A percentile compares a stretch with the other conserved stretches of the same genome.
These are phyloP conservation scores for Luffa acutangula DNA, from an alignment of 306 rosid genomes.

Conservation along the genomic window DNA sequence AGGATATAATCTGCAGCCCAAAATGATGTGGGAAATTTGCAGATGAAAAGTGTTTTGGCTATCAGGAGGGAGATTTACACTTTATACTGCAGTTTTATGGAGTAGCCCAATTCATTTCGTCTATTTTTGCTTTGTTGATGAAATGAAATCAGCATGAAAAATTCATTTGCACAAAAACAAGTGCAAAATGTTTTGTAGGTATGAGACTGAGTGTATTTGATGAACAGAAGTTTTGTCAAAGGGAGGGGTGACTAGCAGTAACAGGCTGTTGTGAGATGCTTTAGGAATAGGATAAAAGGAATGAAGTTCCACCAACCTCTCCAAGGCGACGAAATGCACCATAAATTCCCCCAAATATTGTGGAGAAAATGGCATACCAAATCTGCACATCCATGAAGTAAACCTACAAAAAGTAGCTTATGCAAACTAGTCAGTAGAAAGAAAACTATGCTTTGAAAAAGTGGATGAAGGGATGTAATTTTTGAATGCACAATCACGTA, in stretches of 20 bases:
- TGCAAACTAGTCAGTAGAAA: background rate
- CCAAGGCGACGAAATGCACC: constrained; percentile 97
- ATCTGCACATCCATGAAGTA: constrained; percentile 98
- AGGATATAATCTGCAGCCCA: background rate
- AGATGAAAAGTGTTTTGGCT: background rate
- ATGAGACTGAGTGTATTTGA: background rate
- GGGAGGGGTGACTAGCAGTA: background rate
- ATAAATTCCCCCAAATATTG: constrained; percentile 81
- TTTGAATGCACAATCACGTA: constrained; percentile 30
- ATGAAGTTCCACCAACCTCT: constrained; percentile 61
- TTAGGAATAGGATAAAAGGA: background rate
- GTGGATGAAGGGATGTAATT: constrained; percentile 7
- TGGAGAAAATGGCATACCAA: constrained; percentile 96
- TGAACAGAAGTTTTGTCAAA: background rate
- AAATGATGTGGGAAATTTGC: background rate
- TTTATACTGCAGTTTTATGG: background rate
- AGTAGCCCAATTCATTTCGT: background rate
- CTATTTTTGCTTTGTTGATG: background rate
- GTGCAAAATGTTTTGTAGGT: background rate
- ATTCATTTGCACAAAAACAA: background rate
- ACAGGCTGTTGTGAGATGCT: background rate
- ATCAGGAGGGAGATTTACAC: background rate
- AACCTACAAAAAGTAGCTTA: constrained; percentile 39
- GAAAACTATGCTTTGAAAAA: background rate
- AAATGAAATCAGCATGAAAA: background rate